These are phyloP conservation scores for Gardenia jasminoides DNA, from an alignment of 257 asterid genomes.

Conservation along the genomic window DNA sequence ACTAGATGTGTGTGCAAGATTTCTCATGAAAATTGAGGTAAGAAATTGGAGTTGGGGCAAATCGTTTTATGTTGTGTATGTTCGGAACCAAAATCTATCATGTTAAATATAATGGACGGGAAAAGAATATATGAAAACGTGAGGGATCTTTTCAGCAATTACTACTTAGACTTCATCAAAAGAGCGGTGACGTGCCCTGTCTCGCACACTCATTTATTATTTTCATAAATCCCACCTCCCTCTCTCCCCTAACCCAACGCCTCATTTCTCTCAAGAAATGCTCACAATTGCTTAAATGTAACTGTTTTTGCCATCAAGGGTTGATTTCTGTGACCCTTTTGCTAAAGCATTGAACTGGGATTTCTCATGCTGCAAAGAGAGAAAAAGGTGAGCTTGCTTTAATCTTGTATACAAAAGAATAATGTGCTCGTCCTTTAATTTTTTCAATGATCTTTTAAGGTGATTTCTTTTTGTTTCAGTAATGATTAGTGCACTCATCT, in stretches of 20 bases:
- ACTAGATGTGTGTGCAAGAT: too few relatives aligned
- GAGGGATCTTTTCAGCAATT: background rate
- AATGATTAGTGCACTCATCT: background rate
- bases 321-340: conserved; percentile 6
- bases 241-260: background rate
- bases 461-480: conserved; percentile 7
- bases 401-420: background rate
- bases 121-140: background rate
- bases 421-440: background rate
- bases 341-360: conserved; percentile 2
- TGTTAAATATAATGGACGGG: too few relatives aligned
- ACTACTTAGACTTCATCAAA: background rate
- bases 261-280: conserved; percentile 15
- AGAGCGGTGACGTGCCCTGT: conserved; percentile 41
- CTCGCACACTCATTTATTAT: conserved; percentile 18
- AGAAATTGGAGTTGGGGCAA: too few relatives aligned
- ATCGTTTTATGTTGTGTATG: background rate
- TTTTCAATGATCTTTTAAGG: background rate
- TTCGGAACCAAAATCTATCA: too few relatives aligned
- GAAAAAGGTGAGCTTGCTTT: conserved; percentile 18
- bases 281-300: background rate
- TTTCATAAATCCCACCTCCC: conserved; percentile 16
- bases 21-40: too few relatives aligned
- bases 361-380: conserved; percentile 6
- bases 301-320: conserved; percentile 16